These are phyloP conservation scores for Leccinum aurantiacum DNA, from an alignment of 768 basidiomycete species.

Conservation along the genomic window DNA sequence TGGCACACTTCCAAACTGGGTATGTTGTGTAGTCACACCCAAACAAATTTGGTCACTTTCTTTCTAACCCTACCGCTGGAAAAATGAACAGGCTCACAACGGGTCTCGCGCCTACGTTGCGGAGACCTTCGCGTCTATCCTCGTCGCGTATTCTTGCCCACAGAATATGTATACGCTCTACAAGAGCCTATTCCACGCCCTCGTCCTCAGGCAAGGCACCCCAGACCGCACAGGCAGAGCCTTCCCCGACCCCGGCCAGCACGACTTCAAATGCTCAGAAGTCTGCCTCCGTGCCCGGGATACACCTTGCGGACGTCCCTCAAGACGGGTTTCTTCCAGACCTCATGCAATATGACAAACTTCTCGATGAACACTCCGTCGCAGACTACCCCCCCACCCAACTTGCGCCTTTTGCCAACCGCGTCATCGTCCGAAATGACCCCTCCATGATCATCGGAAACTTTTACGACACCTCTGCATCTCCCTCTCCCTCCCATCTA, in stretches of 20 bases:
- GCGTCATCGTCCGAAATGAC: constrained; percentile 69
- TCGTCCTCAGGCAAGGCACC: constrained; percentile 10
- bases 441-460: constrained; percentile 57
- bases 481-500: constrained; percentile 2
- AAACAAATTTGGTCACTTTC: constrained; percentile 23
- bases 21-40: neutral
- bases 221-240: constrained; percentile 4
- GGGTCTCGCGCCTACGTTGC: constrained; percentile 13
- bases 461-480: constrained; percentile 25
- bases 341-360: constrained; percentile 60
- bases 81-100: constrained; percentile 30
- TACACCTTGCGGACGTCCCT: constrained; percentile 21
- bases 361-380: constrained; percentile 61
- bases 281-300: constrained; percentile 12
- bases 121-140: constrained; percentile 12
- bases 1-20: constrained; percentile 16
- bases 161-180: neutral
- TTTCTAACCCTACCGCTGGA: neutral
- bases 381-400: constrained; percentile 52
- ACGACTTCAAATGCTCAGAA: neutral
- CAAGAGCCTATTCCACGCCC: constrained; percentile 20
- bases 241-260: constrained; percentile 3
- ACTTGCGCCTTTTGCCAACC: constrained; percentile 55
- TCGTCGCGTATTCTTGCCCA: neutral
- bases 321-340: constrained; percentile 46